Base-by-base conservation (phyloP, 2,329 filamentous ascomycete genomes). In the Botrytis elliptica region DNA sequence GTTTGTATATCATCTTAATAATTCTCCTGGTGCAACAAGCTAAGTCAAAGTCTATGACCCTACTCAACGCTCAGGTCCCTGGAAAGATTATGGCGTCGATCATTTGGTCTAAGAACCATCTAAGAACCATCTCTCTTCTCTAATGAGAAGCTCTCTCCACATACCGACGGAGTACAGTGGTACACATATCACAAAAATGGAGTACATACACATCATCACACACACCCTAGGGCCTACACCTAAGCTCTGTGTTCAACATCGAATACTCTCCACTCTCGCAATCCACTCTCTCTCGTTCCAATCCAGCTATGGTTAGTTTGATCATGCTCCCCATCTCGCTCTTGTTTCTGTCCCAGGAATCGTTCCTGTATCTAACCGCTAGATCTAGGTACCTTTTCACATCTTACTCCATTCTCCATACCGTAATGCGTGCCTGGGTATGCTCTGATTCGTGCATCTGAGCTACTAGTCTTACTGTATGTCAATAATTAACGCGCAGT, bases 301-400 rank as follows among this genome's bases (percentile, higher is more conserved):
- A 16, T 40, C 36, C 60, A n/a, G 25, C 59, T 62, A 14, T 62
- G 22, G 36, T 62, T 49, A 40, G 64, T 67, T 67, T 33, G 65
- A 40, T 55, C 65, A 67, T 67, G 46, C 52, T 67, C 65, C 65
- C 65, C 65, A 67, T 67, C 62, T 64, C 46, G 38, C 65, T 67
- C 65, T 3, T 18, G 33, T 55, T 67, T 46, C 65, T 67, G 46
- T 29, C 36, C 52, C 46, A 29, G 52, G 52, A 57, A 25, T n/a
- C 25, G n/a, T 57, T 67, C 65, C 65, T 67, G 65, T 55, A 52
- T 67, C 65, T 67, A 67, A 52, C 46, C 65, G 65, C 65, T 67
- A 55, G 65, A 40, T 67, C 65, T 40, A 67, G 49, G 49, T 55
- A 67, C 65, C n/a, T 57, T 57, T 29, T 29, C 49, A 55, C 49